Base-by-base conservation (phyloP, 176 grass and related monocot species). In the Cenchrus americanus region DNA sequence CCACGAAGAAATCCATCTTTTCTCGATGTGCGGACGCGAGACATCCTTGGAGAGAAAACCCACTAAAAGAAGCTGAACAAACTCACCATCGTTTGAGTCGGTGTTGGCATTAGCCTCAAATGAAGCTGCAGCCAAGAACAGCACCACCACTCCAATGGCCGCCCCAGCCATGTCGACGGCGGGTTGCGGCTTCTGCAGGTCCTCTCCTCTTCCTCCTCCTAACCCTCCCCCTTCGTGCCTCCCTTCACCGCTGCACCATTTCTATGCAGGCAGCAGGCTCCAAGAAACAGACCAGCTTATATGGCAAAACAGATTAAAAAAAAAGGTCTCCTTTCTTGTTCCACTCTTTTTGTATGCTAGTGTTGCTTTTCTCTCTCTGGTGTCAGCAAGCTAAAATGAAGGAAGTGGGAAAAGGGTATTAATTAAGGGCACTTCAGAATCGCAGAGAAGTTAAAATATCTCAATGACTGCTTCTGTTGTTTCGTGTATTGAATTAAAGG, bases 51-150 rank as follows among this genome's bases (percentile, higher is more conserved):
- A 55, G 11, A 71, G 3, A 11, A 6, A 40, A 12, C 5, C 3
- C 6, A 0, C 2, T 59, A 14, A n/a, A 52, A 44, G 51, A 49
- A 80, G 37, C 10, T 34, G 41, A 44, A 41, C 68, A 5, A 23
- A 47, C 73, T 79, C 69, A 86, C 92, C 92, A 32, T 94, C 92
- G 66, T 85, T 71, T 0, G 81, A 74, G 82, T 92, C 78, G 3
- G 92, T 94, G 58, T 59, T 70, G 73, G 82, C 92, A 60, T 48
- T 61, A 77, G 50, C 75, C n/a, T 58, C 73, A 69, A 74, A 67
- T 47, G 69, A 59, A 81, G 73, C 37, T 44, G 30, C 23, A 23
- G 51, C 73, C 79, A 90, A 73, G 79, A 90, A 82, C 66, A 90
- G 58, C 79, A 67, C 8, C 73, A 30, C 42, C 60, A 19, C 73